A percentile compares a stretch with the other conserved stretches of the same genome.
phyloP scores from a whole-genome alignment of 495 filamentous ascomycete genomes.

The Sordaria brevicollis region DNA sequence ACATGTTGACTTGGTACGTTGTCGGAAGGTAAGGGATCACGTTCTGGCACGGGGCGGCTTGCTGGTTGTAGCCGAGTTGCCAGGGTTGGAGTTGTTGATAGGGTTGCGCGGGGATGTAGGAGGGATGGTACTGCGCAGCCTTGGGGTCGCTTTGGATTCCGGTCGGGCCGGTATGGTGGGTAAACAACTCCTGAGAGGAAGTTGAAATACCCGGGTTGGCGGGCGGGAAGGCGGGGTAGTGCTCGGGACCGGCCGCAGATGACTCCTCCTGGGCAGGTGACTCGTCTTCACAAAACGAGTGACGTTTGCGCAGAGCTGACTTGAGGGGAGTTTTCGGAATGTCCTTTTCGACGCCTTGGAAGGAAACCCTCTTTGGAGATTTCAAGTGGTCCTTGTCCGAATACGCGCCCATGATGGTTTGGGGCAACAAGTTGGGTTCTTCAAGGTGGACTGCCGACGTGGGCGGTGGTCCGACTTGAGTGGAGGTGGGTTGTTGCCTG shows the following conservation, averaged over 20 bases:
- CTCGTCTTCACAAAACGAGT: no score
- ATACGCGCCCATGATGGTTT: background rate
- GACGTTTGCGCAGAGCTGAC: background rate
- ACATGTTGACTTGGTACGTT: background rate
- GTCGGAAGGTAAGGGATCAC: background rate
- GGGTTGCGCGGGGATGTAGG: background rate
- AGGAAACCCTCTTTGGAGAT: background rate
- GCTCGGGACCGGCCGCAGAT: background rate
- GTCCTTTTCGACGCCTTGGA: background rate
- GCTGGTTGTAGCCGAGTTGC: background rate
- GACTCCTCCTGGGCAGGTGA: background rate
- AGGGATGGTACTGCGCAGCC: background rate
- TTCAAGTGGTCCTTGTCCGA: background rate
- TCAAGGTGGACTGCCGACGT: background rate
- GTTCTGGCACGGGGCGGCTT: constrained; percentile 1
- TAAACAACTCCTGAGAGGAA: background rate
- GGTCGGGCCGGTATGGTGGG: background rate
- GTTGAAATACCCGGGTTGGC: background rate
- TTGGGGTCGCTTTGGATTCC: background rate
- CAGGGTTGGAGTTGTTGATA: background rate
- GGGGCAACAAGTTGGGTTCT: background rate
- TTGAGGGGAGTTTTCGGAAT: background rate
- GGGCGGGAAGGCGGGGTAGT: background rate
- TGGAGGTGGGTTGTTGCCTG: background rate
- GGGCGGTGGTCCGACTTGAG: background rate